Evolutionary conservation across 371 early-diverging fungal genomes (phyloP).

Genomic region (Mortierella sp.): DNA sequence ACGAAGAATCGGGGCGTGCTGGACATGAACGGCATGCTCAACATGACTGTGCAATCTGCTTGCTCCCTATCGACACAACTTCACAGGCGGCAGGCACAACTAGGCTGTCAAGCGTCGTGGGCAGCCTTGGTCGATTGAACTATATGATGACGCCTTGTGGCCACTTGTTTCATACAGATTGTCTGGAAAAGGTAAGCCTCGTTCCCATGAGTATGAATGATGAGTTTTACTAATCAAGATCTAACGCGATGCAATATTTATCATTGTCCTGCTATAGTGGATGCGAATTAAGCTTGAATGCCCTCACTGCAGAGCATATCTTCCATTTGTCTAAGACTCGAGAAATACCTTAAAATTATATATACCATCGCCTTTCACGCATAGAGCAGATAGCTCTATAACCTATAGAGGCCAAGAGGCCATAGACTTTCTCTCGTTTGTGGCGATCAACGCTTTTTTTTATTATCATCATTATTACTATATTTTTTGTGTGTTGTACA

Average conservation of each 20-base stretch:
- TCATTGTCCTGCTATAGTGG: conserved; percentile 64
- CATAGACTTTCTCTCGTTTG: background rate
- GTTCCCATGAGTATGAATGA: too few species aligned
- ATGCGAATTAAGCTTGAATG: conserved; percentile 89
- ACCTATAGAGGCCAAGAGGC: background rate
- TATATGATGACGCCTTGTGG: conserved; percentile 91
- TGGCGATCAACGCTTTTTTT: background rate
- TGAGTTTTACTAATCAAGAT: background rate
- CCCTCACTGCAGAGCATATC: conserved; percentile 76
- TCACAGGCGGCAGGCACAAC: conserved; percentile 53
- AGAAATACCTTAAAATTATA: background rate
- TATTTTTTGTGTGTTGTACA: background rate
- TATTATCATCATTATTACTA: conserved; percentile 4
- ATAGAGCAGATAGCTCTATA: background rate
- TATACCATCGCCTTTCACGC: background rate
- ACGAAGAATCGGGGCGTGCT: conserved; percentile 60
- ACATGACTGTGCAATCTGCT: conserved; percentile 84
- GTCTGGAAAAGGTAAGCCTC: conserved; percentile 70
- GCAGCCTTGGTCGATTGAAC: conserved; percentile 64
- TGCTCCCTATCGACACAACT: conserved; percentile 70
- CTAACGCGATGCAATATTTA: background rate
- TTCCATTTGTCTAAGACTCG: conserved; percentile 58
- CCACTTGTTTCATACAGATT: conserved; percentile 86
- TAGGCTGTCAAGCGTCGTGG: conserved; percentile 59
- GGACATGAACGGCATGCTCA: conserved; percentile 34